phyloP scores from a whole-genome alignment of 75 land plant genomes.

The Isoetes taiwanensis region DNA sequence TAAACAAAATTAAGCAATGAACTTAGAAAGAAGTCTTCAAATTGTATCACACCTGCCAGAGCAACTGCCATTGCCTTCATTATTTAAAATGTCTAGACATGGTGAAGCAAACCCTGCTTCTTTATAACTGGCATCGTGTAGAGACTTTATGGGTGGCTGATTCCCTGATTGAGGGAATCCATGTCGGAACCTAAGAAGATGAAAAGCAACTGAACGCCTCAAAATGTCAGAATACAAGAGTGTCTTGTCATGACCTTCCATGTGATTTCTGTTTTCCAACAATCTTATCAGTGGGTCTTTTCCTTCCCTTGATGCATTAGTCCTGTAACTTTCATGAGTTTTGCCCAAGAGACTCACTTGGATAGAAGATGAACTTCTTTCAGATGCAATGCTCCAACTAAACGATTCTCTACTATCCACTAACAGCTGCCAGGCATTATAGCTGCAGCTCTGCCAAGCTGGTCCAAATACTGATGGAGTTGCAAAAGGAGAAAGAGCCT shows the following conservation, averaged over 20 bases:
- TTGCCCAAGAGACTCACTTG: background rate
- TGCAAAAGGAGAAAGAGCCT: slow-evolving; percentile 39
- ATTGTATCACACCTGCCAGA: background rate
- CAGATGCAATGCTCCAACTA: background rate
- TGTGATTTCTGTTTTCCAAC: background rate
- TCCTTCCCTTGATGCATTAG: background rate
- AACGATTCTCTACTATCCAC: background rate
- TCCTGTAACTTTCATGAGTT: background rate
- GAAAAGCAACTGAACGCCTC: background rate
- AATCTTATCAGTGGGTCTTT: background rate
- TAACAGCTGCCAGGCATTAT: slow-evolving; percentile 17
- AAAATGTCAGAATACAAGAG: background rate
- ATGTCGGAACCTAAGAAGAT: background rate
- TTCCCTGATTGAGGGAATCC: background rate
- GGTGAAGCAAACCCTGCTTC: background rate
- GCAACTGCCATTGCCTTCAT: background rate
- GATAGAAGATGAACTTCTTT: background rate
- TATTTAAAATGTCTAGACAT: background rate
- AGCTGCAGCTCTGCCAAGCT: slow-evolving; percentile 33
- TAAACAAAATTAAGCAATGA: background rate
- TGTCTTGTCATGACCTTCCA: no score
- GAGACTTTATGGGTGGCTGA: background rate
- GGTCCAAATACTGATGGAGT: slow-evolving; percentile 50
- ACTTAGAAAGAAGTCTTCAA: background rate
- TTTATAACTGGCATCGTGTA: background rate